Percentiles rank a stretch among this genome's conserved stretches.
phyloP scores from a whole-genome alignment of 257 asterid genomes.

The Verbena officinalis region DNA sequence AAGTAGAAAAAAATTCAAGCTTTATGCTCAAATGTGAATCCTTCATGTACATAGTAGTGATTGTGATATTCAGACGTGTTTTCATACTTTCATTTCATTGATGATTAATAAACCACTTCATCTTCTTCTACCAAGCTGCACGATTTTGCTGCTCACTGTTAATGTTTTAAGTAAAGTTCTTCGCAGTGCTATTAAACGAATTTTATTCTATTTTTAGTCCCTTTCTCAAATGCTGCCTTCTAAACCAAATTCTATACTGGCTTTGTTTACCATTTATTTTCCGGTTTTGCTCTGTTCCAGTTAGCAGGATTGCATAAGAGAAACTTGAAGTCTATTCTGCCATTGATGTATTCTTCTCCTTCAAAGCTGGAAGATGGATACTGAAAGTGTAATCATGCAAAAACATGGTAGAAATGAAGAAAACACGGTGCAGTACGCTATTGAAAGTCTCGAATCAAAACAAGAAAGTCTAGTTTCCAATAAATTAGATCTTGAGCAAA shows the following conservation, averaged over 20 bases:
- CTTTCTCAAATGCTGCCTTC: not conserved
- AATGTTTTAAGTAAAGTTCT: not conserved
- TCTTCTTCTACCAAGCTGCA: not conserved
- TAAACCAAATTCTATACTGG: not conserved
- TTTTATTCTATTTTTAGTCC: not conserved
- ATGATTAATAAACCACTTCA: not conserved
- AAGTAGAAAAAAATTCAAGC: too few relatives aligned
- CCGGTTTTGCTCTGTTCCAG: too few relatives aligned
- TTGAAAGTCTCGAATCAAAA: constrained; percentile 30
- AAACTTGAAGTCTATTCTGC: constrained; percentile 3
- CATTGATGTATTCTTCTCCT: constrained; percentile 28
- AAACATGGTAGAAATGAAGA: constrained; percentile 36
- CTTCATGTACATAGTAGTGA: not conserved
- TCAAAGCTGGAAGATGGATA: constrained; percentile 37
- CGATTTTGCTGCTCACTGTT: not conserved
- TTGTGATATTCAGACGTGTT: not conserved
- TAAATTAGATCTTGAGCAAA: constrained; percentile 29
- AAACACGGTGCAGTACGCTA: constrained; percentile 22
- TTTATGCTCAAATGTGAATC: not conserved
- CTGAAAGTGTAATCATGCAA: constrained; percentile 26
- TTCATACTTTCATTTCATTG: not conserved
- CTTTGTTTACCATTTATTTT: not conserved
- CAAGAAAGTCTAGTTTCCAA: constrained; percentile 35
- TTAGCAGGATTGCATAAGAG: not conserved
- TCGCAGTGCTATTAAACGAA: too few relatives aligned